These are phyloP conservation scores for Paralagenidium karlingii DNA, from an alignment of 352 stramenopile species.

Conservation along the genomic window DNA sequence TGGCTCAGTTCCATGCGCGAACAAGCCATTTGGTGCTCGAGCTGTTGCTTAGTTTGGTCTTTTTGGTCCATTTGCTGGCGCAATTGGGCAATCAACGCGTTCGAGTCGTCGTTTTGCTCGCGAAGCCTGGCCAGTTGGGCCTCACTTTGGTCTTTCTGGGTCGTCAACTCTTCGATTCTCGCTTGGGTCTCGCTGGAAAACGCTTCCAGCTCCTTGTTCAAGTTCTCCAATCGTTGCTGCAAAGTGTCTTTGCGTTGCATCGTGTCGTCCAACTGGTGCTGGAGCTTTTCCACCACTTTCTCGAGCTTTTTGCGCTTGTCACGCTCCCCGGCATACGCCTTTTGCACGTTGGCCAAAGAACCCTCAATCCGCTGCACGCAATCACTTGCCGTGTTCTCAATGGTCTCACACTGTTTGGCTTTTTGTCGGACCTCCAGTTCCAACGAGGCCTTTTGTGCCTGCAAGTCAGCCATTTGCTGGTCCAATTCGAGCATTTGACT, in stretches of 20 bases:
- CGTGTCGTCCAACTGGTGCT: constrained; percentile 23
- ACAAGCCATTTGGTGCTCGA: no score
- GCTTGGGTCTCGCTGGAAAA: no score
- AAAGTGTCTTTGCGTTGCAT: no score
- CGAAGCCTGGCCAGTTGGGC: no score
- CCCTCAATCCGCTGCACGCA: constrained; percentile 30
- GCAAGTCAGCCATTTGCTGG: constrained; percentile 15
- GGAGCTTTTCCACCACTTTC: constrained; percentile 11
- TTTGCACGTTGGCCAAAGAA: constrained; percentile 18
- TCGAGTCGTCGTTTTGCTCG: no score
- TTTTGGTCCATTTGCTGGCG: no score
- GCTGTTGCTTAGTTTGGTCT: no score
- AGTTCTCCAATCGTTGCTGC: constrained; percentile 15
- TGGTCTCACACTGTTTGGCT: constrained; percentile 15
- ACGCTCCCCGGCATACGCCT: constrained; percentile 19
- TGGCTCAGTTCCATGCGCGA: no score
- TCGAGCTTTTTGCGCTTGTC: constrained; percentile 42
- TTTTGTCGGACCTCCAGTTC: constrained; percentile 20
- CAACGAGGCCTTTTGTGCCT: constrained; percentile 18
- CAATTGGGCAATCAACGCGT: no score
- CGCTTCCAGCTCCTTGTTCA: constrained; percentile 30
- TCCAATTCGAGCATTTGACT: constrained; percentile 12
- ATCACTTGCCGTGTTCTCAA: constrained; percentile 29
- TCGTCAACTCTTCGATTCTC: no score
- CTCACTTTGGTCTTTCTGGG: no score